A percentile compares a stretch with the other conserved stretches of the same genome.
These are phyloP conservation scores for Gossypioides kirkii DNA, from an alignment of 345 rosid species.

Conservation along the genomic window DNA sequence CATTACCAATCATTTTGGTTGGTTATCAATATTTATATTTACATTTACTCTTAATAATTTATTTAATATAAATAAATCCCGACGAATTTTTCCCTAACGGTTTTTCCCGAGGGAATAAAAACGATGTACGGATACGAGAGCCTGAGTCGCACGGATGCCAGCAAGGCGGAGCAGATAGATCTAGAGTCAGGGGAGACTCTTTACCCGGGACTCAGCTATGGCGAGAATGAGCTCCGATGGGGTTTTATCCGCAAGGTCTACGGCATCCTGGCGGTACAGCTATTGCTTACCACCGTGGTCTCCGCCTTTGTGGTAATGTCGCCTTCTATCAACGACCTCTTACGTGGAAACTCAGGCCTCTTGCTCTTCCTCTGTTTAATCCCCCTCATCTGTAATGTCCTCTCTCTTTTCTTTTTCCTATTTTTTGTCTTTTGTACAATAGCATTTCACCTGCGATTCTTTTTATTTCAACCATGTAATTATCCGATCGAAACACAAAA, in stretches of 20 bases:
- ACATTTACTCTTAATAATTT: too few relatives aligned
- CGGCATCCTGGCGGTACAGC: conserved; percentile 76
- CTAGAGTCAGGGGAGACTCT: conserved; percentile 70
- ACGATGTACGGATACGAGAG: conserved; percentile 55
- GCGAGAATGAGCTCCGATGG: conserved; percentile 93
- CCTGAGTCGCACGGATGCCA: conserved; percentile 30
- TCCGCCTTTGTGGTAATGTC: conserved; percentile 63
- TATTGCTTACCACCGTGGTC: conserved; percentile 74
- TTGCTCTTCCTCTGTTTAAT: conserved; percentile 63
- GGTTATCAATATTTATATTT: too few relatives aligned
- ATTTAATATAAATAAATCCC: too few relatives aligned
- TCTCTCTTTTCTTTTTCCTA: background rate
- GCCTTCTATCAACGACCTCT: conserved; percentile 62
- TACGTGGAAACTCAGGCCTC: conserved; percentile 64
- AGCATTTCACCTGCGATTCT: too few relatives aligned
- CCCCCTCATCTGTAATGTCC: conserved; percentile 65
- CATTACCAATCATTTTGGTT: too few relatives aligned
- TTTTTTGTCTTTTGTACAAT: too few relatives aligned
- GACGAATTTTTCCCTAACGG: too few relatives aligned
- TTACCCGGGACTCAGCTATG: conserved; percentile 72
- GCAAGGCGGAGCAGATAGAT: conserved; percentile 38
- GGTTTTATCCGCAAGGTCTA: conserved; percentile 90
- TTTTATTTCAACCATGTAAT: too few relatives aligned
- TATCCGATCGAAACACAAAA: too few relatives aligned
- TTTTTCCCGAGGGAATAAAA: too few relatives aligned